A percentile compares a stretch with the other conserved stretches of the same genome.
phyloP scores from a whole-genome alignment of 2,329 filamentous ascomycete genomes.

The Ampelomyces quisqualis region DNA sequence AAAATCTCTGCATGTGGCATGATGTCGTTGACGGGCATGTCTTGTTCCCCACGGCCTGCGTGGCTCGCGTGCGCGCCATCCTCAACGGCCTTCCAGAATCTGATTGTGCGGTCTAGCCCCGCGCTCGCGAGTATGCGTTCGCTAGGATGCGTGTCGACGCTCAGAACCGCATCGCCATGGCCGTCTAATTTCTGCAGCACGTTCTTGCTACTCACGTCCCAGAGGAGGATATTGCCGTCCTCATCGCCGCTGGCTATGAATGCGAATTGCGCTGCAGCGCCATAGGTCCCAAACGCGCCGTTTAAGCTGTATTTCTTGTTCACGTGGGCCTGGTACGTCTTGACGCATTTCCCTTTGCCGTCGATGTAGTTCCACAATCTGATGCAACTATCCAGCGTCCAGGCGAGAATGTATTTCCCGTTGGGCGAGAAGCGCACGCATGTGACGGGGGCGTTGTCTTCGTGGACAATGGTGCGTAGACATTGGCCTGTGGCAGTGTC shows the following conservation, averaged over 20 bases:
- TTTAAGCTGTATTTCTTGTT: constrained; percentile 85
- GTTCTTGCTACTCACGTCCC: constrained; percentile 87
- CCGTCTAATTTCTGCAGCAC: constrained; percentile 67
- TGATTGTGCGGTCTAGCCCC: constrained; percentile 62
- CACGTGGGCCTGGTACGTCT: constrained; percentile 92
- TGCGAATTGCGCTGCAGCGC: constrained; percentile 38
- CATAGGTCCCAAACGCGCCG: constrained; percentile 75
- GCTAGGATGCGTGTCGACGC: constrained; percentile 60
- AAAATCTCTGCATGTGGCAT: constrained; percentile 21
- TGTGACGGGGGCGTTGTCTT: constrained; percentile 88
- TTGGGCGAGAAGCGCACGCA: constrained; percentile 93
- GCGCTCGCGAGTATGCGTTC: constrained; percentile 61
- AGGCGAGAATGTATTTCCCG: constrained; percentile 87
- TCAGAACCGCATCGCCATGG: constrained; percentile 60
- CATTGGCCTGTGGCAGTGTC: constrained; percentile 95
- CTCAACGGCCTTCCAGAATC: constrained; percentile 53
- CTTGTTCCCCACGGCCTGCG: too few species aligned
- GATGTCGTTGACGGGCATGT: too few species aligned
- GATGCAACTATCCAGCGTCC: constrained; percentile 85
- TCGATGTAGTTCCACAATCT: constrained; percentile 94
- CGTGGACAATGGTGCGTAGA: constrained; percentile 89
- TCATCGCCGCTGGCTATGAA: constrained; percentile 86
- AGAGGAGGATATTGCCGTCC: constrained; percentile 79
- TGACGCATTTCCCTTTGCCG: constrained; percentile 84
- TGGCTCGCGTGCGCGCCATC: too few species aligned